Base-by-base conservation (phyloP, 768 basidiomycete genomes). In the Agrocybe pediades region DNA sequence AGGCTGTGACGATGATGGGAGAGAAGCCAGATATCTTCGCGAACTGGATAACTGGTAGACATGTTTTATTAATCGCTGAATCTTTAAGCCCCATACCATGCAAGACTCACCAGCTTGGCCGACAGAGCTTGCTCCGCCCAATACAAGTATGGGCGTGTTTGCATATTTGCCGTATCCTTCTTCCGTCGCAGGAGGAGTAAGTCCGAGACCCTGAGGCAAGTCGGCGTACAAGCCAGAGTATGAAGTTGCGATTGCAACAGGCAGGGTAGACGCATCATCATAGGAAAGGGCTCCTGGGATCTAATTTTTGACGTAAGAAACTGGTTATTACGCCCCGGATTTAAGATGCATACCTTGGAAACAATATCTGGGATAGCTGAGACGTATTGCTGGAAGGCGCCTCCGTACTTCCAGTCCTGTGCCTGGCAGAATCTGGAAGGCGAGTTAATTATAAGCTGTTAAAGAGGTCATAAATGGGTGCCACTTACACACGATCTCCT, bases 401-500 rank as follows among this genome's bases (percentile, higher is more conserved):
- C 59, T 26, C 73, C 68, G 29, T 71, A 74, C 11, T 67, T 64
- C 16, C 67, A 13, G 26, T 41, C 73, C 19, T 65, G 66, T 3
- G 77, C 75, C 49, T 77, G 75, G 57, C 65, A 72, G 55, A 78
- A 70, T 27, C 78, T 78, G 63, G 21, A 62, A 59, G 21, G 43
- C 33, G 7, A 23, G n/a, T 8, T 9, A 36, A 7, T 4, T 21
- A 6, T 8, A 21, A 1, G 16, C 16, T n/a, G 9, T 4, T 7
- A 9, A 13, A 11, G 36, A 9, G 16, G n/a, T 26, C 20, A 30
- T 36, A 24, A n/a, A 11, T 30, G 4, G 7, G 46, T 46, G 1
- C n/a, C n/a, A 55, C 76, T 62, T 61, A 80, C 79, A 84, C 77
- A 60, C 73, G 67, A 60, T 84, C 80, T 3, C 83, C 83, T 39